Conservation (phyloP, 176 grass and related monocot genomes). For the Avena eriantha region DNA sequence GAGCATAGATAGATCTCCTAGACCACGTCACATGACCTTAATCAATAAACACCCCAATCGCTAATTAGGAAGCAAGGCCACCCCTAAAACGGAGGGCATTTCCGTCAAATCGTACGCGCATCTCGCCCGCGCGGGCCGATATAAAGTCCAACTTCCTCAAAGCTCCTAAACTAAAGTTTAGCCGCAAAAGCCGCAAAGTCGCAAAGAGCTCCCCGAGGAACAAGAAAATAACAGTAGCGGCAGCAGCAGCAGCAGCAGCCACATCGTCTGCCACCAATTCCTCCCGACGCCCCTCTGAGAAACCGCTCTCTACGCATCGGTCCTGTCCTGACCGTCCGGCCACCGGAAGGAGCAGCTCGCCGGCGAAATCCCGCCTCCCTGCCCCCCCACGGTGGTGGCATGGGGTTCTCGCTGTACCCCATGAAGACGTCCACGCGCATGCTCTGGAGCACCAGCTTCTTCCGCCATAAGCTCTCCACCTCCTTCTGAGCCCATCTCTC, state of each 20-base stretch:
- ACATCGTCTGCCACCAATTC: conserved; percentile 8
- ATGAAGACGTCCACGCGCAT: conserved; percentile 78
- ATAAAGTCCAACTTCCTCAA: not conserved
- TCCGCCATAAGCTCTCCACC: conserved; percentile 77
- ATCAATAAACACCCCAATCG: not conserved
- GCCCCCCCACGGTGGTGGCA: conserved; percentile 49
- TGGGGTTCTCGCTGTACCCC: conserved; percentile 87
- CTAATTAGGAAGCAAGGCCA: no score
- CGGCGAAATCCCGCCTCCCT: conserved; percentile 33
- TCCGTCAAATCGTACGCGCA: not conserved
- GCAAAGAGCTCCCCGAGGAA: not conserved
- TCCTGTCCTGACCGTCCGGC: conserved; percentile 38
- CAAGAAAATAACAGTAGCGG: not conserved
- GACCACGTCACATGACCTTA: not conserved
- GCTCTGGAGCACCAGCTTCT: conserved; percentile 81
- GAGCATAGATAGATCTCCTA: not conserved
- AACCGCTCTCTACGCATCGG: not conserved
- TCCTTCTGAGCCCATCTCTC: conserved; percentile 43
- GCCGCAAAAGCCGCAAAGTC: conserved; percentile 17
- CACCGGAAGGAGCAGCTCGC: conserved; percentile 45
- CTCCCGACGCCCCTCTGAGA: not conserved
- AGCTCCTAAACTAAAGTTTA: conserved; percentile 26
- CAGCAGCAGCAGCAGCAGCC: conserved; percentile 24
- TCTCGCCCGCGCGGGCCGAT: not conserved
- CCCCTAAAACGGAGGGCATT: not conserved